Conservation (phyloP, 768 basidiomycete genomes). For the Neoboletus magnificus region DNA sequence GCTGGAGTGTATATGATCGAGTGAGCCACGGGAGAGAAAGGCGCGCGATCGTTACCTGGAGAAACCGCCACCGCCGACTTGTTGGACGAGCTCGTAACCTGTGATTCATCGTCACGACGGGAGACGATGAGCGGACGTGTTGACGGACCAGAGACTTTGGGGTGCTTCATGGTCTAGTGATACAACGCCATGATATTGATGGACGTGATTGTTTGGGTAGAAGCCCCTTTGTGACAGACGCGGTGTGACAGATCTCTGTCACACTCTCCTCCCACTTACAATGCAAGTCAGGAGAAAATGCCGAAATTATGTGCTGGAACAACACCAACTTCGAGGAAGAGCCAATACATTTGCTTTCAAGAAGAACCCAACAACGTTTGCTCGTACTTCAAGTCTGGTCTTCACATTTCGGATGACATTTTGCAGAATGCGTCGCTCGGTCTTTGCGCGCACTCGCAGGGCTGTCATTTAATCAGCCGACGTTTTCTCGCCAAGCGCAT, state of each 20-base stretch:
- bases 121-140: background rate
- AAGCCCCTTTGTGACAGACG: constrained; percentile 24
- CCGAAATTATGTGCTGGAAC: no score
- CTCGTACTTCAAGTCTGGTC: no score
- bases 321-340: no score
- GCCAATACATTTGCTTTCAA: no score
- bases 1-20: constrained; percentile 35
- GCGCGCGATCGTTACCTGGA: constrained; percentile 51
- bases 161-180: constrained; percentile 29
- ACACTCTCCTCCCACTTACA: no score
- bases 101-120: background rate
- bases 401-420: no score
- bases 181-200: constrained; percentile 3
- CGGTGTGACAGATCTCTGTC: constrained; percentile 16
- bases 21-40: background rate
- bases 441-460: no score
- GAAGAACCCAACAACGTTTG: no score
- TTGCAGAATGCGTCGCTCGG: no score
- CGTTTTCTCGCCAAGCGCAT: no score
- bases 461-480: no score
- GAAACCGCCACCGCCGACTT: constrained; percentile 87
- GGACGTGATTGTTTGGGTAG: background rate
- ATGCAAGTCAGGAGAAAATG: no score
- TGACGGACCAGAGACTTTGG: constrained; percentile 29
- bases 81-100: constrained; percentile 71